These are phyloP conservation scores for Angomonas desouzai DNA, from an alignment of 208 protist species.

Conservation along the genomic window DNA sequence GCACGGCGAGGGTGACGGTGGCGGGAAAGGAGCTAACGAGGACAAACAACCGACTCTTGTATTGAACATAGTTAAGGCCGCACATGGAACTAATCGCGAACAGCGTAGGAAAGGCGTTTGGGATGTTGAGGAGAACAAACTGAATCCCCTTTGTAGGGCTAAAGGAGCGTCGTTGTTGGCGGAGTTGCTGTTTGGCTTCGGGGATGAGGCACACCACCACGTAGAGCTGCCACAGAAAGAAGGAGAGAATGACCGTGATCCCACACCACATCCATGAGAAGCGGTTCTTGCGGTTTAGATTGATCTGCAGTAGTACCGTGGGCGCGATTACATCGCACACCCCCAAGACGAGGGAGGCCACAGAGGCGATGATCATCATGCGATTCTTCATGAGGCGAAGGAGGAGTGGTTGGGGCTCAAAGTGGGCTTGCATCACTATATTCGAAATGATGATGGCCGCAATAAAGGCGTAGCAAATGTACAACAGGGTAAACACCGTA, in stretches of 20 bases:
- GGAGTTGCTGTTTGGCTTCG: conserved; percentile 38
- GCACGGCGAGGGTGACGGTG: conserved; percentile 42
- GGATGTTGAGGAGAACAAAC: conserved; percentile 63
- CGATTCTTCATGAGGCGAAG: conserved; percentile 61
- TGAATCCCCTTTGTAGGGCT: conserved; percentile 41
- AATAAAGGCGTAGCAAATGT: conserved; percentile 57
- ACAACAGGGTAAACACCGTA: conserved; percentile 51
- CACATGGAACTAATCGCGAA: conserved; percentile 65
- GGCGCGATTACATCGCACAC: conserved; percentile 56
- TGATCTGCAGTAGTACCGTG: conserved; percentile 63
- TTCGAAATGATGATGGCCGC: conserved; percentile 66
- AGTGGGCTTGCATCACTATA: conserved; percentile 76
- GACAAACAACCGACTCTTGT: conserved; percentile 54
- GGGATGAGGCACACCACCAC: conserved; percentile 54
- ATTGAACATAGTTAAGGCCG: conserved; percentile 59
- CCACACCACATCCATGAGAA: conserved; percentile 82
- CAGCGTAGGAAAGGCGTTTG: conserved; percentile 59
- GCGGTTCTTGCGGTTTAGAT: conserved; percentile 34
- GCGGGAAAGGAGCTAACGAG: conserved; percentile 57
- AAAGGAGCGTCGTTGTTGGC: conserved; percentile 39
- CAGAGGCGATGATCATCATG: conserved; percentile 47
- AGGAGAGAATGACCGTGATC: conserved; percentile 51
- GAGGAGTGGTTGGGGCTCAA: conserved; percentile 69
- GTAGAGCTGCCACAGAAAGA: conserved; percentile 74
- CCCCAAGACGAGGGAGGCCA: conserved; percentile 44